Evolutionary conservation across 2,329 filamentous ascomycete species (phyloP), one percentile per base, ranked within the genome.

Genomic region (Mollisia scopiformis): DNA sequence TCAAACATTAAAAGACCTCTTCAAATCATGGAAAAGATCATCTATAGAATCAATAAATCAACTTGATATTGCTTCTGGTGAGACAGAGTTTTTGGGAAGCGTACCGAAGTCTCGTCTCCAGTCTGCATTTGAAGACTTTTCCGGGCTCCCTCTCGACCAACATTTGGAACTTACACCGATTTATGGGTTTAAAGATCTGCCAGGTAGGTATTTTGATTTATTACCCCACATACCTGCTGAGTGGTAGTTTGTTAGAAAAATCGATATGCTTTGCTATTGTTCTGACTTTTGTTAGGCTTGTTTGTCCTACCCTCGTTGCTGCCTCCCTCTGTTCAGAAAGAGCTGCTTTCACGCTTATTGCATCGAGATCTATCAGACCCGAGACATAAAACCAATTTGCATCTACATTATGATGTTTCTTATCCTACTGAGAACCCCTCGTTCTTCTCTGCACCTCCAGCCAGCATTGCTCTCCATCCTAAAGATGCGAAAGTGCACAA

Each of bases 311-410:
- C 93, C 13, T 83, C 84, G 27, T 79, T 98, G 8, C 77, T 98
- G 10, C 88, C 93, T 4, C 82, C 84, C 16, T 70, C 78, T 6
- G 80, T 91, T 14, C 95, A 99, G 74, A 78, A 82, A 61, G 77
- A 79, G 37, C 80, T 98, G 2, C 82, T 98, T 5, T 85, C 86
- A 47, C 86, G 85, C 57, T 83, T 97, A 64, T 80, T 97, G 30
- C 91, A 96, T 76, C 84, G 84, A 54, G 90, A 96, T 74, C 84
- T 96, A 16, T 87, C 87, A 62, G 85, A 90, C 66, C 85, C 87
- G 2, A 73, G 79, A 3, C 93, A 98, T 73, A 85, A 90, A 71
- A 98, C 93, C 55, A 99, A 98, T 75, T 79, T 98, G n/a, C 90
- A 96, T 75, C 81, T 92, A 1, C 91, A 96, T 76, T 92, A 94